These are phyloP conservation scores for Cinchona pubescens DNA, from an alignment of 257 asterid species.

Conservation along the genomic window DNA sequence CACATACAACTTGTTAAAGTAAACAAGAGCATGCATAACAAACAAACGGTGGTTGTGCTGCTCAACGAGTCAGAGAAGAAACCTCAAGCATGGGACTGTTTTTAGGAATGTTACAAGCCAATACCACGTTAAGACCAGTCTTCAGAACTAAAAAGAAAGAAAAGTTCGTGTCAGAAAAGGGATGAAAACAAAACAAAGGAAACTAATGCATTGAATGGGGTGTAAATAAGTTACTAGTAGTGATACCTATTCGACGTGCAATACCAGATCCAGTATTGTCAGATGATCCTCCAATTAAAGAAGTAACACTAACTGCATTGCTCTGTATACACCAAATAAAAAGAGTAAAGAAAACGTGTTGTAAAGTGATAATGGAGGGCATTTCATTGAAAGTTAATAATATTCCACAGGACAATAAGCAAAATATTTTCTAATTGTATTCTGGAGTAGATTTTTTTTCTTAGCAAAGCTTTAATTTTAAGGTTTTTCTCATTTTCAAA, in stretches of 20 bases:
- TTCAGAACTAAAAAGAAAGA: conserved; percentile 54
- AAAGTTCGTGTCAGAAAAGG: conserved; percentile 25
- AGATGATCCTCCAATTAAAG: conserved; percentile 73
- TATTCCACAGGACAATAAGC: too few species aligned
- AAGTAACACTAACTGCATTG: conserved; percentile 57
- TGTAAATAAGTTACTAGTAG: background rate
- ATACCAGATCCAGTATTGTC: conserved; percentile 82
- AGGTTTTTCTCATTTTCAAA: background rate
- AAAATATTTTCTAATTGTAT: too few species aligned
- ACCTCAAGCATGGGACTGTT: conserved; percentile 90
- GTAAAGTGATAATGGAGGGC: background rate
- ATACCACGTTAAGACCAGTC: conserved; percentile 74
- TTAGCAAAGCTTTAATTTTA: background rate
- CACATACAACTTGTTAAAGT: background rate
- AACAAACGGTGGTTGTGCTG: too few species aligned
- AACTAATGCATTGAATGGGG: background rate
- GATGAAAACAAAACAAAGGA: conserved; percentile 4
- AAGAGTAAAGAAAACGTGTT: background rate
- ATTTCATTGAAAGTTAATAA: too few species aligned
- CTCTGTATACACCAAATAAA: conserved; percentile 43
- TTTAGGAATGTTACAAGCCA: conserved; percentile 86
- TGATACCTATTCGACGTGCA: conserved; percentile 84
- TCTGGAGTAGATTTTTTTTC: too few species aligned
- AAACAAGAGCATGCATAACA: background rate
- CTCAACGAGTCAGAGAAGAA: conserved; percentile 23